Conservation (phyloP, 495 filamentous ascomycete genomes). For the Penicillium manginii region DNA sequence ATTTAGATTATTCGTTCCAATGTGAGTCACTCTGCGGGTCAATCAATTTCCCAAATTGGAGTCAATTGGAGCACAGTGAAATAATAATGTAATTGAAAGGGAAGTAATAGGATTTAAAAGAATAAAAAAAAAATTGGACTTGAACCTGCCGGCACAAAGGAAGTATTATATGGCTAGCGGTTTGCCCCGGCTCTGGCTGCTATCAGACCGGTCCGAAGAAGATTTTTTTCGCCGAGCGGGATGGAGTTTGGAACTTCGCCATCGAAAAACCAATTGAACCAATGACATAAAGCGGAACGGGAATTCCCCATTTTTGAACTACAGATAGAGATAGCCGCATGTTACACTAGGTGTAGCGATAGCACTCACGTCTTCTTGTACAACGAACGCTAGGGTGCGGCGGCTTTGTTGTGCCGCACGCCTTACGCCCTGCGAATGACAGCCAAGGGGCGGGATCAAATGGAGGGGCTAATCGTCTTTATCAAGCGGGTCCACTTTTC, state of each 20-base stretch:
- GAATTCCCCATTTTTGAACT: background rate
- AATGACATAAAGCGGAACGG: background rate
- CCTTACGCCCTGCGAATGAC: conserved; percentile 15
- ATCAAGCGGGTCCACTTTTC: conserved; percentile 12
- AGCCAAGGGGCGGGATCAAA: conserved; percentile 4
- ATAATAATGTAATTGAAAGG: background rate
- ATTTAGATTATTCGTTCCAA: background rate
- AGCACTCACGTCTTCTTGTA: background rate
- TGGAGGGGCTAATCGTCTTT: conserved; percentile 2
- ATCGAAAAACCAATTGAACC: conserved; percentile 10
- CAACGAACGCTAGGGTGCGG: background rate
- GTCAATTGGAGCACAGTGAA: background rate
- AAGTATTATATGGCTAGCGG: conserved; percentile 17
- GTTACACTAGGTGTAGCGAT: background rate
- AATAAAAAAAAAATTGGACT: background rate
- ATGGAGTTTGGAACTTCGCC: conserved; percentile 10
- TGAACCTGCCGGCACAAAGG: background rate
- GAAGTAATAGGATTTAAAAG: background rate
- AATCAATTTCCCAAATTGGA: background rate
- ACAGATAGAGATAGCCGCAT: conserved; percentile 3
- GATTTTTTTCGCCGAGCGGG: conserved; percentile 18
- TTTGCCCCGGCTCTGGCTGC: conserved; percentile 22
- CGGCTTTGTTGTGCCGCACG: background rate
- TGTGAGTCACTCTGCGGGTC: conserved; percentile 17
- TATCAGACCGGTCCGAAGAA: conserved; percentile 14